Conservation (phyloP, 441 rosid species). For the Macaranga tanarius region DNA sequence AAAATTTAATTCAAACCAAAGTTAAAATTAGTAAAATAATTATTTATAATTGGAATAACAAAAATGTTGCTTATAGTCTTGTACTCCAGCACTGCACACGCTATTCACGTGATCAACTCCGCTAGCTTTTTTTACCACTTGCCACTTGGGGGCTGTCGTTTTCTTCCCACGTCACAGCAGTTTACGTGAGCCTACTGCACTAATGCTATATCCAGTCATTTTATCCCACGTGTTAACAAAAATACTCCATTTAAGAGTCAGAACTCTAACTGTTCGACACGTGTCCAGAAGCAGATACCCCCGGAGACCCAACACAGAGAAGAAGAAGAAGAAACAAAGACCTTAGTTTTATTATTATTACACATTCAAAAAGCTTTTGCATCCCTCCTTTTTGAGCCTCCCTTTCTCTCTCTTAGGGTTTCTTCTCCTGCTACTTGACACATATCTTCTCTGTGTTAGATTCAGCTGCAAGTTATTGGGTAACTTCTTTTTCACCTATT, state of each 20-base stretch:
- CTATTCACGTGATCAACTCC: constrained; percentile 5
- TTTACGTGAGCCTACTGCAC: constrained; percentile 21
- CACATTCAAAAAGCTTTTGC: constrained; percentile 13
- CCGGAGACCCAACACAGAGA: background rate
- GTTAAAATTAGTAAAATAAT: too few species aligned
- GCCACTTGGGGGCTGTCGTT: constrained; percentile 3
- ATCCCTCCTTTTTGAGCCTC: constrained; percentile 28
- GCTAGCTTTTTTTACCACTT: background rate
- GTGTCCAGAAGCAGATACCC: constrained; percentile 27
- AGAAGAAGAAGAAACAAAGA: background rate
- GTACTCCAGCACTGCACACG: constrained; percentile 2
- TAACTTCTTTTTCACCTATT: constrained; percentile 7
- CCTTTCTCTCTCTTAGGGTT: constrained; percentile 32
- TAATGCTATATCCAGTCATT: constrained; percentile 15
- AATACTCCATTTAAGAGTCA: background rate
- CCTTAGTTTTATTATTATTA: too few species aligned
- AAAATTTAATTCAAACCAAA: too few species aligned
- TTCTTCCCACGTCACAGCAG: constrained; percentile 23
- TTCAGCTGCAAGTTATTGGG: constrained; percentile 25
- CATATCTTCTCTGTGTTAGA: constrained; percentile 2
- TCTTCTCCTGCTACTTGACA: constrained; percentile 4
- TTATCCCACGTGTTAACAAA: constrained; percentile 29
- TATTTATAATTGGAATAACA: too few species aligned
- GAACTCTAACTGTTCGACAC: constrained; percentile 23
- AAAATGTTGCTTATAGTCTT: too few species aligned